Evolutionary conservation across 2,329 filamentous ascomycete genomes (phyloP).

Genomic region (Alternaria atra): DNA sequence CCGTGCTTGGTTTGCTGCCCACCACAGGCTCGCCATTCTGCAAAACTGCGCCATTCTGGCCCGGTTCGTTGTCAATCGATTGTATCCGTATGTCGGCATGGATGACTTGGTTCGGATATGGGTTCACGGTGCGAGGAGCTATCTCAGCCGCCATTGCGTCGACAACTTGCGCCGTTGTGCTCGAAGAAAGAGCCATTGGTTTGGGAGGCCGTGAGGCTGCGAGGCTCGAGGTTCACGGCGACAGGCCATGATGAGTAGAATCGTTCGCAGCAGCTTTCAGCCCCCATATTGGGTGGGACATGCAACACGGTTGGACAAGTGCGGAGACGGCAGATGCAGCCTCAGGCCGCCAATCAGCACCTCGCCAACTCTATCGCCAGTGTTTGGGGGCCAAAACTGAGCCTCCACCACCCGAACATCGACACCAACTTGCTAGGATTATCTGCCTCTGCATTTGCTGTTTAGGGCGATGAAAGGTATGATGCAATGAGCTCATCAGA

Average conservation of each 20-base stretch:
- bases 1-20: not conserved
- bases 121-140: conserved; percentile 24
- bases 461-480: not conserved
- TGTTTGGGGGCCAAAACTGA: conserved; percentile 30
- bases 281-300: conserved; percentile 37
- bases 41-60: not conserved
- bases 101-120: conserved; percentile 31
- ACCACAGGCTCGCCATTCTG: conserved; percentile 5
- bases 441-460: conserved; percentile 7
- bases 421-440: conserved; percentile 10
- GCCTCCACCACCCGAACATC: conserved; percentile 4
- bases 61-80: conserved; percentile 28
- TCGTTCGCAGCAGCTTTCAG: conserved; percentile 25
- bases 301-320: conserved; percentile 13
- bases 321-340: conserved; percentile 6
- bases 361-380: not conserved
- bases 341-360: conserved; percentile 5
- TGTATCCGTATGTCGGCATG: conserved; percentile 38
- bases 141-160: conserved; percentile 28
- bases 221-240: conserved; percentile 29
- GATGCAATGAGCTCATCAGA: not conserved
- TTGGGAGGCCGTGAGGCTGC: not conserved
- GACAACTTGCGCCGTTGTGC: conserved; percentile 12
- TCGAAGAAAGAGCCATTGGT: conserved; percentile 22
- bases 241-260: conserved; percentile 19